phyloP scores from a whole-genome alignment of 1,284 basidiomycete species.

The Heimioporus punctisporus region DNA sequence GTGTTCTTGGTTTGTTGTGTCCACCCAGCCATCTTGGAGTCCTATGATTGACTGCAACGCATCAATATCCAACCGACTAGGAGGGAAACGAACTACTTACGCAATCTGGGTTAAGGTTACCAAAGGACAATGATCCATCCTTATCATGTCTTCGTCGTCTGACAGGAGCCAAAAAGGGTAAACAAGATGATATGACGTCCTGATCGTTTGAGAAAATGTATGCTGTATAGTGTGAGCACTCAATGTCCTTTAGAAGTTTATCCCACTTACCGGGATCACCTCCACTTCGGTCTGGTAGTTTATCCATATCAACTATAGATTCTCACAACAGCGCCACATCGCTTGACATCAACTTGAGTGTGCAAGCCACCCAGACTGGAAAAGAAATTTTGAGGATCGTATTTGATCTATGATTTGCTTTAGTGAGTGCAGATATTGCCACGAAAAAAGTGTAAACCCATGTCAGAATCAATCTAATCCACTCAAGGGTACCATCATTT shows the following conservation, averaged over 20 bases:
- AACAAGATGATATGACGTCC: background rate
- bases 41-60: too few relatives aligned
- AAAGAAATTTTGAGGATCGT: too few relatives aligned
- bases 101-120: background rate
- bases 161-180: background rate
- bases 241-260: background rate
- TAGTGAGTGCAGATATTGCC: too few relatives aligned
- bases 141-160: background rate
- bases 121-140: background rate
- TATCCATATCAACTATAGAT: background rate
- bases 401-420: too few relatives aligned
- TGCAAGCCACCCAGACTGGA: too few relatives aligned
- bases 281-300: background rate
- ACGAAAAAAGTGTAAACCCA: too few relatives aligned
- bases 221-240: background rate
- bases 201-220: background rate
- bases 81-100: background rate
- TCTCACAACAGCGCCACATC: background rate
- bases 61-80: background rate
- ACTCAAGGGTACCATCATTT: too few relatives aligned
- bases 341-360: background rate
- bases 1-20: too few relatives aligned
- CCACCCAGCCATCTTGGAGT: too few relatives aligned
- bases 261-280: background rate
- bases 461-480: too few relatives aligned